These are phyloP conservation scores for Pythium grandisporangium DNA, from an alignment of 352 stramenopile genomes.

Conservation along the genomic window DNA sequence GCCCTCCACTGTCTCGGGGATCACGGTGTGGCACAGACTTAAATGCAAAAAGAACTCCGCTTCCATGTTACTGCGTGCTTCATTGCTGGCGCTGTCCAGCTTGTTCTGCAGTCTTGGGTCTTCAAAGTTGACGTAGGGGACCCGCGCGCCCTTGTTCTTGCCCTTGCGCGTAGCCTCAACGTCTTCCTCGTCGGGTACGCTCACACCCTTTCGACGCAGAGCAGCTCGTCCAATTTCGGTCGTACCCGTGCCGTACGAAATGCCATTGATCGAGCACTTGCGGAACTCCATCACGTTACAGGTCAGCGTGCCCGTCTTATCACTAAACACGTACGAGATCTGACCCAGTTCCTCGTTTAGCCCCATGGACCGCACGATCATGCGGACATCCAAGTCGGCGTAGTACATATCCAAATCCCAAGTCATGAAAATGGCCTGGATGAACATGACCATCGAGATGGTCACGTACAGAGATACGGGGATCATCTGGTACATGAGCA, in stretches of 20 bases:
- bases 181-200: conserved; percentile 32
- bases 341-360: conserved; percentile 90
- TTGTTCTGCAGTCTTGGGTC: conserved; percentile 38
- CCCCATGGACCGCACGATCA: conserved; percentile 73
- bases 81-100: conserved; percentile 28
- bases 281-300: conserved; percentile 95
- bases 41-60: conserved; percentile 82
- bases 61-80: conserved; percentile 23
- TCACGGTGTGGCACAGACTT: conserved; percentile 75
- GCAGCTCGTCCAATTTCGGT: conserved; percentile 74
- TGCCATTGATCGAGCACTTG: conserved; percentile 89
- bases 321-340: conserved; percentile 89
- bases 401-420: conserved; percentile 90
- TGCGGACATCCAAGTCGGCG: conserved; percentile 81
- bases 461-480: conserved; percentile 97
- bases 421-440: conserved; percentile 92
- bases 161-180: conserved; percentile 11
- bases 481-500: conserved; percentile 96
- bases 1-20: conserved; percentile 44
- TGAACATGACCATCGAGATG: conserved; percentile 94
- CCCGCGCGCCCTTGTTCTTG: conserved; percentile 14
- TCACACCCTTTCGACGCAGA: conserved; percentile 49
- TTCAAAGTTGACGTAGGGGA: conserved; percentile 80
- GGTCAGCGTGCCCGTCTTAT: conserved; percentile 93
- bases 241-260: conserved; percentile 86